Evolutionary conservation across 2,329 filamentous ascomycete genomes (phyloP).

Genomic region (Sporothrix luriei): DNA sequence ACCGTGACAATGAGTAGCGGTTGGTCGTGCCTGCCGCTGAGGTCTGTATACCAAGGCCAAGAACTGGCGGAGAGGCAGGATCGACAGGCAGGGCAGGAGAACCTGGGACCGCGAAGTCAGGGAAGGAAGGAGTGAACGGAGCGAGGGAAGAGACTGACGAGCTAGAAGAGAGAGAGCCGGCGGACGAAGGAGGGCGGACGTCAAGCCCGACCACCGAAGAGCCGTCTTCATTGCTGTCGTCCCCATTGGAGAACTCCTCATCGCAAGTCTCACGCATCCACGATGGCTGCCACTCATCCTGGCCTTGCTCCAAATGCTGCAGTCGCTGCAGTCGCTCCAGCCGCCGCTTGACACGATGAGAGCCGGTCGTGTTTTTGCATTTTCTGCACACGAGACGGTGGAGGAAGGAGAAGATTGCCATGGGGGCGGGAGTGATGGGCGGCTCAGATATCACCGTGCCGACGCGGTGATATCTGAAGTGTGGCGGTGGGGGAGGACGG

Average conservation of each 20-base stretch:
- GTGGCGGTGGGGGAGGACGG: neutral
- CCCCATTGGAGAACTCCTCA: neutral
- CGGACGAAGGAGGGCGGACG: neutral
- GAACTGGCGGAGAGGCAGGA: neutral
- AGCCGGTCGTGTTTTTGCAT: neutral
- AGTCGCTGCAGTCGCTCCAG: neutral
- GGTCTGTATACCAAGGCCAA: neutral
- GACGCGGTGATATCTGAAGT: constrained; percentile 10
- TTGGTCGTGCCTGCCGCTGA: neutral
- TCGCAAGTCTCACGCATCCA: neutral
- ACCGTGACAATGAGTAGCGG: neutral
- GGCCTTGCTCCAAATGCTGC: no score
- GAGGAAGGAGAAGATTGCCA: constrained; percentile 21
- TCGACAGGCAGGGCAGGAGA: neutral
- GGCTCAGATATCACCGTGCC: constrained; percentile 2
- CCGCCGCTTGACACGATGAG: neutral
- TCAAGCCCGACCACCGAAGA: neutral
- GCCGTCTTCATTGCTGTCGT: neutral
- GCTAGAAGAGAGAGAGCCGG: neutral
- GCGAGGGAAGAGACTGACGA: neutral
- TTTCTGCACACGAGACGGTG: constrained; percentile 16
- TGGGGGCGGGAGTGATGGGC: neutral
- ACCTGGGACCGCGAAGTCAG: neutral
- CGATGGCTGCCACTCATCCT: neutral
- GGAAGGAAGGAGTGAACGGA: neutral